Evolutionary conservation across 2,329 filamentous ascomycete genomes (phyloP), one percentile per base, ranked within the genome.

Genomic region (Pseudogymnoascus sp.): DNA sequence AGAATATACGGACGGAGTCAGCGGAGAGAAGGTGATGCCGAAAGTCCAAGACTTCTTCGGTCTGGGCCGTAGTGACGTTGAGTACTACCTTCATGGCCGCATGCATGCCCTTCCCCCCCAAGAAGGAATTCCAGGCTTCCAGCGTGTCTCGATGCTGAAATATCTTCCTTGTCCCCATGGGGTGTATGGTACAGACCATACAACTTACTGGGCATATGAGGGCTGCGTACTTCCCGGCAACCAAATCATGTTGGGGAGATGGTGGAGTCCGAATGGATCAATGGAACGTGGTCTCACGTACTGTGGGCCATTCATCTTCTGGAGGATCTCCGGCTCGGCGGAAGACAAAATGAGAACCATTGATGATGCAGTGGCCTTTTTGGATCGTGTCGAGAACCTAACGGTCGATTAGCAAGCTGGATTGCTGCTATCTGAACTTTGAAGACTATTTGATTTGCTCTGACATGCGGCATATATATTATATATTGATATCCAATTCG

Each of bases 91-190:
- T 31, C 72, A 68, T 62, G 82, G 82, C 50, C 81, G 78, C 73
- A 71, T 84, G 19, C 81, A 82, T 66, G 71, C 77, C 0, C 70
- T 84, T 1, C 79, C 79, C 0, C 67, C 73, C 2, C 82, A 84
- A 66, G 65, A 75, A 14, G 76, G 74, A 1, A 79, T 84, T 11
- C 76, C 78, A 0, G 82, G 82, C 19, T 85, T 79, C 74, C 79
- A 82, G 71, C 76, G 81, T 33, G 73, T 84, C 63, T 80, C 77
- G 0, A 79, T 84, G 73, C 80, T 84, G 76, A 82, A 81, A 69
- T 80, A 81, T 61, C 70, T 69, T 40, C 64, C 67, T 2, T 33
- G 29, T 42, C 44, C 65, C 11, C 60, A 69, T 26, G 70, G 67
- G 5, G 14, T 62, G 16, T 38, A 69, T 21, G 35, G 62, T 8